These are phyloP conservation scores for Neoboletus magnificus DNA, from an alignment of 768 basidiomycete genomes.

Conservation along the genomic window DNA sequence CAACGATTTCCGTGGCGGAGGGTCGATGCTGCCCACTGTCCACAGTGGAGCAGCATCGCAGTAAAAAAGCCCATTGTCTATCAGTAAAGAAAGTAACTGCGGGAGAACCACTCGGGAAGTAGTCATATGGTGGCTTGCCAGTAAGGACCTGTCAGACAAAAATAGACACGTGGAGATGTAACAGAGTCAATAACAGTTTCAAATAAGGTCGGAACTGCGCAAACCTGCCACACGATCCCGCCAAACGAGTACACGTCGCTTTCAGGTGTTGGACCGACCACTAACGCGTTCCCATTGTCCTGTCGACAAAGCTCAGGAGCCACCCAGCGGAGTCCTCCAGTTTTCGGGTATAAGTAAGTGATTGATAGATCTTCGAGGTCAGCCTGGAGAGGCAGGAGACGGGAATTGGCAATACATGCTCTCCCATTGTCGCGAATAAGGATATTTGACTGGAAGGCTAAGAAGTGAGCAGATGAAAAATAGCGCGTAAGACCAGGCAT, in stretches of 20 bases:
- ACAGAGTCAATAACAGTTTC: not conserved
- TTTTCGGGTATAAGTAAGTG: not conserved
- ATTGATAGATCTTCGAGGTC: not conserved
- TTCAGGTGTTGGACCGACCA: not conserved
- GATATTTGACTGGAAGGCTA: not conserved
- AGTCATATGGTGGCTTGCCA: not conserved
- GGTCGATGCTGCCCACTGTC: not conserved
- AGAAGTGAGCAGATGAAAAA: not conserved
- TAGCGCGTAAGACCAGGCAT: not conserved
- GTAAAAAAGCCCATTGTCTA: not conserved
- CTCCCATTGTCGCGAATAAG: not conserved
- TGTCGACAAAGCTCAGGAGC: not conserved
- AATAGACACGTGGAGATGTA: not conserved
- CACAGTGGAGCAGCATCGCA: not conserved
- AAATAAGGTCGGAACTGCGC: too few species aligned
- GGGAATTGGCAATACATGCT: not conserved
- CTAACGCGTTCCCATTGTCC: not conserved
- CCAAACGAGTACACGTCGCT: not conserved
- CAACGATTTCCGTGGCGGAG: not conserved
- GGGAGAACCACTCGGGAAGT: too few species aligned
- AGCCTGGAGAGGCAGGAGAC: not conserved
- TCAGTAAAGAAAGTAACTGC: not conserved
- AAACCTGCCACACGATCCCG: not conserved
- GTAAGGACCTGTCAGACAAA: not conserved
- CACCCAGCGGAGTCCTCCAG: too few species aligned